Conservation (phyloP, 257 asterid species). For the Solanum pennellii region DNA sequence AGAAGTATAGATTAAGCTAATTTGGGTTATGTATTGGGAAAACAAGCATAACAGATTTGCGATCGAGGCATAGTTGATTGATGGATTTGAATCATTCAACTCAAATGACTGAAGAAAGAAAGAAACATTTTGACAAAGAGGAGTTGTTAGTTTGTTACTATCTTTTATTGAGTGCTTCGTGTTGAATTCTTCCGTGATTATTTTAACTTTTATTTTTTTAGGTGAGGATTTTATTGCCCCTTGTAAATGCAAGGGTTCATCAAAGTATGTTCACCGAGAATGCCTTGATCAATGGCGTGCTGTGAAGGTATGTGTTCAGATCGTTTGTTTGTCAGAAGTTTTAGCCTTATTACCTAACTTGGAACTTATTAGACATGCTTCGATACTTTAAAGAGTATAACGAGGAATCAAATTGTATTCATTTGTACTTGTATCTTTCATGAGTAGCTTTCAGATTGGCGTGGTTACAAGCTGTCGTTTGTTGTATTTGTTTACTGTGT, state of each 20-base stretch:
- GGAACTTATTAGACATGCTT: neutral
- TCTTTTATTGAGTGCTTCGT: neutral
- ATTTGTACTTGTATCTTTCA: neutral
- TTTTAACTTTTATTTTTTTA: slow-evolving; percentile 11
- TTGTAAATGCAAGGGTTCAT: slow-evolving; percentile 87
- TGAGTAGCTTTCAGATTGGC: neutral
- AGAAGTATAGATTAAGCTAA: neutral
- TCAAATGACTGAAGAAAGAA: neutral
- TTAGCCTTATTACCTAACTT: neutral
- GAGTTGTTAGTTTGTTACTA: neutral
- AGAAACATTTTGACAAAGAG: neutral
- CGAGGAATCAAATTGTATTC: neutral
- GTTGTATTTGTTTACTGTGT: neutral
- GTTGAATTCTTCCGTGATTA: neutral
- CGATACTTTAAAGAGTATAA: neutral
- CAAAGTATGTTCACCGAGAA: slow-evolving; percentile 82
- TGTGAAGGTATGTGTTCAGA: slow-evolving; percentile 40
- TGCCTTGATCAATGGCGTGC: slow-evolving; percentile 98
- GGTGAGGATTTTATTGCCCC: slow-evolving; percentile 95
- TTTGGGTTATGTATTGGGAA: neutral
- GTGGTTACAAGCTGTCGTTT: neutral
- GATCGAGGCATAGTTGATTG: neutral
- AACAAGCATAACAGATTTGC: neutral
- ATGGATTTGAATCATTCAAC: neutral
- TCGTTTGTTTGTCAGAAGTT: neutral